Conservation (phyloP, 805 yeast species). For the Alloascoidea africana region DNA sequence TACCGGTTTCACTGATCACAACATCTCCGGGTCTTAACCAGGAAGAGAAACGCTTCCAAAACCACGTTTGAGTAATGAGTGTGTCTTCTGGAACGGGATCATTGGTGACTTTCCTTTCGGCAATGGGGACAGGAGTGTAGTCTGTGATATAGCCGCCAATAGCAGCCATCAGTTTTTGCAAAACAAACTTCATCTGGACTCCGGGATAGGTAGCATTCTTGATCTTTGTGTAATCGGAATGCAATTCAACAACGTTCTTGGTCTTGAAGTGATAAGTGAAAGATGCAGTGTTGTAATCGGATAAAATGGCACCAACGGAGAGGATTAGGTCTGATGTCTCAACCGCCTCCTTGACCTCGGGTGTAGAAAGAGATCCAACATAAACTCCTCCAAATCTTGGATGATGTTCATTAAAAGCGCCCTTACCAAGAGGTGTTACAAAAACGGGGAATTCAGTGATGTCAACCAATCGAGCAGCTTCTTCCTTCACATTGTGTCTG, state of each 20-base stretch:
- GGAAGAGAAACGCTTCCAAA: conserved; percentile 35
- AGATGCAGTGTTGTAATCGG: conserved; percentile 86
- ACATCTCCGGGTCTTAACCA: conserved; percentile 43
- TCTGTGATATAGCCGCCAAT: conserved; percentile 20
- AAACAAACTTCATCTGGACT: conserved; percentile 32
- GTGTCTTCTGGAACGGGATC: conserved; percentile 34
- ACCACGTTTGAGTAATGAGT: conserved; percentile 24
- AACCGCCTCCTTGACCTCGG: conserved; percentile 56
- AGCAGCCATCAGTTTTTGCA: conserved; percentile 17
- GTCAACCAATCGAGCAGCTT: conserved; percentile 45
- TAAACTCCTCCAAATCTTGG: conserved; percentile 74
- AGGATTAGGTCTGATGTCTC: conserved; percentile 63
- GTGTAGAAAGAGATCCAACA: conserved; percentile 66
- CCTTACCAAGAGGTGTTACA: conserved; percentile 86
- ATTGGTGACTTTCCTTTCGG: conserved; percentile 27
- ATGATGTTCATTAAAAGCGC: conserved; percentile 56
- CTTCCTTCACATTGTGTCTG: conserved; percentile 55
- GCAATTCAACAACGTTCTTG: conserved; percentile 37
- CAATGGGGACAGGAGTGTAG: conserved; percentile 36
- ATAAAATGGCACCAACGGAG: conserved; percentile 69
- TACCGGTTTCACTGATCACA: conserved; percentile 49
- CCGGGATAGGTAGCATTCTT: conserved; percentile 36
- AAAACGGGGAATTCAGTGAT: conserved; percentile 67
- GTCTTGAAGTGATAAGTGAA: conserved; percentile 43
- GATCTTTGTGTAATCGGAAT: conserved; percentile 37